These are phyloP conservation scores for Furcasterigmium sp. DNA, from an alignment of 2,329 filamentous ascomycete species.

Conservation along the genomic window DNA sequence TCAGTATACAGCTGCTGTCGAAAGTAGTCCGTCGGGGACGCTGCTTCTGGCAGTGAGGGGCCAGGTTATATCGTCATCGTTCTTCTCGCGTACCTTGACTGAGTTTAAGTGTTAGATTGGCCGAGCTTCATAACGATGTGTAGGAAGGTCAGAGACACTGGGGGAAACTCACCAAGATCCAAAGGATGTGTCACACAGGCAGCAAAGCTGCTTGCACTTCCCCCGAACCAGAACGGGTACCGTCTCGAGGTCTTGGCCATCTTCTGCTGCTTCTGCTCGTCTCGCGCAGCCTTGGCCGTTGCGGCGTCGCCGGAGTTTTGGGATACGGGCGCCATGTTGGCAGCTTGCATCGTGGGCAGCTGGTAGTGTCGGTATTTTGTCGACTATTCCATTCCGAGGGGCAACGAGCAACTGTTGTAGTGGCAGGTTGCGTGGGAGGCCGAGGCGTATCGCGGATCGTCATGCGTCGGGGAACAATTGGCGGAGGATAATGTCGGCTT, in stretches of 20 bases:
- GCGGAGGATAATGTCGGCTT: not conserved
- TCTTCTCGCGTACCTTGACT: conserved; percentile 4
- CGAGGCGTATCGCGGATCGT: not conserved
- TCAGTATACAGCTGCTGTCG: not conserved
- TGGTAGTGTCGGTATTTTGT: conserved; percentile 1
- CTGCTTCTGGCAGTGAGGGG: not conserved
- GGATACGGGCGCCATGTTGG: conserved; percentile 12
- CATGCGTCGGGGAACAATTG: not conserved
- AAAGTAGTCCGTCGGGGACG: not conserved
- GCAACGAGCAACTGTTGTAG: not conserved
- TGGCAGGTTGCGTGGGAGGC: not conserved
- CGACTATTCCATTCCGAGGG: conserved; percentile 7
- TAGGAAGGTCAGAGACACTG: not conserved
- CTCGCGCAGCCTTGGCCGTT: conserved; percentile 7
- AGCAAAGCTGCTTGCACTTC: conserved; percentile 87
- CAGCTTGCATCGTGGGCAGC: conserved; percentile 17
- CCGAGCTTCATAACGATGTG: not conserved
- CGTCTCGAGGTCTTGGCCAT: conserved; percentile 36
- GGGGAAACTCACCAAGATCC: conserved; percentile 67
- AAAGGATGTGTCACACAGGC: conserved; percentile 89
- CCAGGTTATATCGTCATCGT: conserved; percentile 2
- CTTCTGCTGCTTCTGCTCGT: conserved; percentile 17
- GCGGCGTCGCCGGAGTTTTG: conserved; percentile 6
- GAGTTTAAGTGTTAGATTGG: not conserved
- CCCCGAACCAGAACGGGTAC: conserved; percentile 95